Conservation (phyloP, 805 yeast genomes). For the Ogataea methanolica region DNA sequence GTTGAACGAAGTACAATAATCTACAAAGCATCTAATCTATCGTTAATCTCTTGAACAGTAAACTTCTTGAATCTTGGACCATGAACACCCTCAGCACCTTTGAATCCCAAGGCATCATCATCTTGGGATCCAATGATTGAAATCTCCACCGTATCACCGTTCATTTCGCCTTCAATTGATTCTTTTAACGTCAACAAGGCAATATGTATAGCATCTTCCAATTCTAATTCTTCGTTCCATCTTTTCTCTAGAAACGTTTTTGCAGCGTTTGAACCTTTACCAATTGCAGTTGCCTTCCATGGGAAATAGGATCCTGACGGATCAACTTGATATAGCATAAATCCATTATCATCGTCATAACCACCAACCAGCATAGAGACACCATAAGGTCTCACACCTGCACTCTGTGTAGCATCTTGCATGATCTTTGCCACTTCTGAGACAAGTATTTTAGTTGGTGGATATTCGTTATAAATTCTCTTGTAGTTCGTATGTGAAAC, state of each 20-base stretch:
- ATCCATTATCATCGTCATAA: slow-evolving; percentile 65
- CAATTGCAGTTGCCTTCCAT: slow-evolving; percentile 99
- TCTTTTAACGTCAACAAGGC: slow-evolving; percentile 92
- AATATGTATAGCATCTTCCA: slow-evolving; percentile 97
- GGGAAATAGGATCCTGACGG: slow-evolving; percentile 98
- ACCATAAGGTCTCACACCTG: slow-evolving; percentile 99
- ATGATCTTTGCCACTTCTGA: slow-evolving; percentile 93
- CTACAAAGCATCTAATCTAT: slow-evolving; percentile 86
- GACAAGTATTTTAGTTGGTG: slow-evolving; percentile 91
- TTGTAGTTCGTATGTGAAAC: slow-evolving; percentile 90
- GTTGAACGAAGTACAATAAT: no score
- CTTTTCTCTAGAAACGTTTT: slow-evolving; percentile 96
- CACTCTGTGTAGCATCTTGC: slow-evolving; percentile 98
- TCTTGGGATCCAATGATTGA: slow-evolving; percentile 81
- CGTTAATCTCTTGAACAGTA: slow-evolving; percentile 88
- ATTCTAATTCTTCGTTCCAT: slow-evolving; percentile 95
- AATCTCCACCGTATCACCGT: slow-evolving; percentile 93
- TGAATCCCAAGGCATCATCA: slow-evolving; percentile 75
- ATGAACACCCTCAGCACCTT: slow-evolving; percentile 66
- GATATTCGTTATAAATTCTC: slow-evolving; percentile 92
- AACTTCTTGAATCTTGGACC: slow-evolving; percentile 92
- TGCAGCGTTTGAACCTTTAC: slow-evolving; percentile 93
- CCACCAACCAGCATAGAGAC: slow-evolving; percentile 94
- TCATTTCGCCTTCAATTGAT: slow-evolving; percentile 96
- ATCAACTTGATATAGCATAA: slow-evolving; percentile 91